A percentile compares a stretch with the other conserved stretches of the same genome.
Conservation (phyloP, 305 asterid genomes). For the Euphrasia arctica region DNA sequence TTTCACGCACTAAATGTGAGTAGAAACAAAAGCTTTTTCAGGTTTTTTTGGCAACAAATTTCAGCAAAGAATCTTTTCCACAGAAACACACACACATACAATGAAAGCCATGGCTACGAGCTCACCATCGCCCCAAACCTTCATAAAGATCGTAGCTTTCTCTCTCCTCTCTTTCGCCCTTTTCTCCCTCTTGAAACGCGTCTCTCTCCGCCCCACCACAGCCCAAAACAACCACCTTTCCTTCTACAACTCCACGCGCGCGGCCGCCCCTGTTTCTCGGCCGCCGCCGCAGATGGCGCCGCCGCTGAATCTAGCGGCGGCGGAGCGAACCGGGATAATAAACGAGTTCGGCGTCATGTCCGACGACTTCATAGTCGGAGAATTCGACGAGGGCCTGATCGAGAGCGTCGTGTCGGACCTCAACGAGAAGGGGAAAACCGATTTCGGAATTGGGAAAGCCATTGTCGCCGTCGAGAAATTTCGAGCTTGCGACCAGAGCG, state of each 20-base stretch:
- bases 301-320: constrained; percentile 16
- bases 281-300: constrained; percentile 16
- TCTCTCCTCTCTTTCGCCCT: constrained; percentile 43
- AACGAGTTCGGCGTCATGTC: constrained; percentile 65
- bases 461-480: constrained; percentile 44
- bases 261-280: constrained; percentile 9
- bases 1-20: neutral
- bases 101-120: constrained; percentile 32
- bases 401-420: constrained; percentile 40
- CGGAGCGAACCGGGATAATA: constrained; percentile 70
- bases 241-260: constrained; percentile 36
- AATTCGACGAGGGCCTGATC: constrained; percentile 47
- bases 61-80: constrained; percentile 34
- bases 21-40: constrained; percentile 13
- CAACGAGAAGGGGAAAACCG: constrained; percentile 26
- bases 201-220: constrained; percentile 28
- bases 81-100: constrained; percentile 12
- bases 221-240: constrained; percentile 33
- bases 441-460: constrained; percentile 23
- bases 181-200: constrained; percentile 38
- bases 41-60: constrained; percentile 12
- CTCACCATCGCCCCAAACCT: constrained; percentile 34
- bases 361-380: constrained; percentile 56
- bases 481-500: constrained; percentile 47
- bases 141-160: constrained; percentile 41